These are phyloP conservation scores for Scleromitrula shiraiana DNA, from an alignment of 2,329 filamentous ascomycete species.

Conservation along the genomic window DNA sequence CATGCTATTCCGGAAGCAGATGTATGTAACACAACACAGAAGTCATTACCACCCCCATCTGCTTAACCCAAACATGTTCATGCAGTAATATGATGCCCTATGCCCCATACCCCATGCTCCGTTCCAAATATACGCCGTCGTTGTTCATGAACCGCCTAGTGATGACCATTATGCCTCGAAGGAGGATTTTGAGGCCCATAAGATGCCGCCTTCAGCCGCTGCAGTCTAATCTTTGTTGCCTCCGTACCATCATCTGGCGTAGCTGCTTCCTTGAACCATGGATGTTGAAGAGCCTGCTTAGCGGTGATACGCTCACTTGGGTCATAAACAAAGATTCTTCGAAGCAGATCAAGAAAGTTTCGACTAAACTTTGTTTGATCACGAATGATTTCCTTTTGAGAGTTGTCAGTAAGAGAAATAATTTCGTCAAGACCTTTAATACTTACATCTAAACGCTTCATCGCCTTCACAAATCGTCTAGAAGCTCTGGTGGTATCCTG, in stretches of 20 bases:
- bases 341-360: constrained; percentile 55
- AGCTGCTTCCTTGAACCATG: constrained; percentile 59
- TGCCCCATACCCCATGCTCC: constrained; percentile 15
- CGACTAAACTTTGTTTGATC: constrained; percentile 49
- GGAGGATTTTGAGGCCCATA: constrained; percentile 13
- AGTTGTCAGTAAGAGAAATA: constrained; percentile 20
- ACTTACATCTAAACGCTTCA: constrained; percentile 58
- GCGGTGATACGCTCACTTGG: constrained; percentile 58
- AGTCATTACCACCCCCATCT: constrained; percentile 11
- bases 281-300: constrained; percentile 56
- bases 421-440: not conserved
- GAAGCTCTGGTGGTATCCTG: constrained; percentile 57
- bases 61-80: constrained; percentile 11
- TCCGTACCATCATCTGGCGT: constrained; percentile 60
- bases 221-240: constrained; percentile 51
- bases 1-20: constrained; percentile 6
- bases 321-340: constrained; percentile 62
- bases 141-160: constrained; percentile 24
- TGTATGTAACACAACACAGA: constrained; percentile 11
- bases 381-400: constrained; percentile 55
- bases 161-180: constrained; percentile 22
- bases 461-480: constrained; percentile 60
- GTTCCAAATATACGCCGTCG: constrained; percentile 24
- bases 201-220: constrained; percentile 20
- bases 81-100: constrained; percentile 17